Evolutionary conservation across 1,284 basidiomycete species (phyloP).

Genomic region (Naganishia liquefaciens): DNA sequence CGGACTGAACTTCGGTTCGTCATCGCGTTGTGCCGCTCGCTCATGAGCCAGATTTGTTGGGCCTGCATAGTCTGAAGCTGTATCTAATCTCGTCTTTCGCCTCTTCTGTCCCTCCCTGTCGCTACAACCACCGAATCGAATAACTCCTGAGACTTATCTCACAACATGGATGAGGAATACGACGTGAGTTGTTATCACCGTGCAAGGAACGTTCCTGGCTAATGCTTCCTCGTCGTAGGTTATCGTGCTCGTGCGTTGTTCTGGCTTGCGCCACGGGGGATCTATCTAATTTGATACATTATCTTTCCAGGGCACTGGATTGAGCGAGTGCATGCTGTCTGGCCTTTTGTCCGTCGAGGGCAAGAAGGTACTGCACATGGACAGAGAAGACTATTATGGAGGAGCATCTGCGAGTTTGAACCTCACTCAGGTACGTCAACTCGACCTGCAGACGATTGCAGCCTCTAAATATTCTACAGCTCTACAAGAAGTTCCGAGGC

Average conservation of each 20-base stretch:
- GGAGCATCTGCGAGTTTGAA: constrained; percentile 97
- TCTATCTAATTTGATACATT: background rate
- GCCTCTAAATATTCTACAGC: constrained; percentile 57
- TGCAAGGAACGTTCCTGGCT: constrained; percentile 4
- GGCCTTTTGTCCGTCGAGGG: constrained; percentile 96
- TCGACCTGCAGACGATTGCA: background rate
- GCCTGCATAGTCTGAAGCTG: too few species aligned
- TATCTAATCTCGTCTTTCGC: background rate
- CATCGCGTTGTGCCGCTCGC: background rate
- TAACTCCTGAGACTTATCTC: background rate
- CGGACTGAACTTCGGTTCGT: too few species aligned
- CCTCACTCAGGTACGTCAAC: constrained; percentile 77
- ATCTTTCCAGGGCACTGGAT: constrained; percentile 70
- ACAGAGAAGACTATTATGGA: constrained; percentile 98
- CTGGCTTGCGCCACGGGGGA: background rate
- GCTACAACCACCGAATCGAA: background rate
- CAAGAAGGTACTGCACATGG: constrained; percentile 98
- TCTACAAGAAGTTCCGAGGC: constrained; percentile 87
- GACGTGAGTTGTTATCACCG: constrained; percentile 47
- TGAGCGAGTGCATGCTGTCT: constrained; percentile 98
- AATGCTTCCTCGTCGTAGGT: constrained; percentile 60
- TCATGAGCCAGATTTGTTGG: too few species aligned
- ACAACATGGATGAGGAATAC: constrained; percentile 55
- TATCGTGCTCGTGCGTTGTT: constrained; percentile 66
- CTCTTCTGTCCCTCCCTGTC: background rate